Base-by-base conservation (phyloP, 306 rosid genomes). In the Hylodesmum podocarpum region DNA sequence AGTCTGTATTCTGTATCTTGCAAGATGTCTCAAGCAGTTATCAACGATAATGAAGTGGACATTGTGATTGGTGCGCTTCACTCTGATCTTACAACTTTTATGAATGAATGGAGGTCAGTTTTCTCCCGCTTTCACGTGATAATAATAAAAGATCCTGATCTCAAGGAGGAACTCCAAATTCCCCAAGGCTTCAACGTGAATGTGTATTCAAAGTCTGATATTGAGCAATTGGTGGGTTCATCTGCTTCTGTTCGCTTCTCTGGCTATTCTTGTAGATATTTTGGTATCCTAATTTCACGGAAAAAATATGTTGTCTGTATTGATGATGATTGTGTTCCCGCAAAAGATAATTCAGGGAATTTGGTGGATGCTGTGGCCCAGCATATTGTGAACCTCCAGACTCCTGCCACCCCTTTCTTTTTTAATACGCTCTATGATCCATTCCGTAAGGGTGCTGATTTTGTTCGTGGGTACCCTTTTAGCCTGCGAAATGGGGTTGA, bases 401-500 rank as follows among this genome's bases (percentile, higher is more conserved):
- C 94, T 61, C 99, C 99, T 19, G 99, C 99, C 8, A 96, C 99
- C 15, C 99, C 99, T n/a, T 96, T 96, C 89, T 96, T 96, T 83
- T 96, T 96, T 67, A 96, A 92, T 82, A 96, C 99, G 5, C 93
- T 96, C 1, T 96, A 96, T 76, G 99, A 96, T 86, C 99, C 99
- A 27, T 96, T 70, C 69, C 80, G 93, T 40, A 83, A 92, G 80
- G 99, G 99, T 70, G 97, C 96, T 0, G 99, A 96, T 66, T 96
- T 96, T 29, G 99, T 96, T 65, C 99, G 98, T 2, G 99, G 99
- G 6, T 96, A 96, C 87, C 99, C 99, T n/a, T 96, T 96, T 73
- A 96, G 99, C 80, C 89, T 96, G 69, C 89, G 98, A 51, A 85
- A 47, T 19, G 99, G 99, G 62, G 98, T 96, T 76, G 72, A 86